Percentiles rank a stretch among this genome's conserved stretches.
phyloP scores from a whole-genome alignment of 1,284 basidiomycete species.

The Cutaneotrichosporon cavernicola region DNA sequence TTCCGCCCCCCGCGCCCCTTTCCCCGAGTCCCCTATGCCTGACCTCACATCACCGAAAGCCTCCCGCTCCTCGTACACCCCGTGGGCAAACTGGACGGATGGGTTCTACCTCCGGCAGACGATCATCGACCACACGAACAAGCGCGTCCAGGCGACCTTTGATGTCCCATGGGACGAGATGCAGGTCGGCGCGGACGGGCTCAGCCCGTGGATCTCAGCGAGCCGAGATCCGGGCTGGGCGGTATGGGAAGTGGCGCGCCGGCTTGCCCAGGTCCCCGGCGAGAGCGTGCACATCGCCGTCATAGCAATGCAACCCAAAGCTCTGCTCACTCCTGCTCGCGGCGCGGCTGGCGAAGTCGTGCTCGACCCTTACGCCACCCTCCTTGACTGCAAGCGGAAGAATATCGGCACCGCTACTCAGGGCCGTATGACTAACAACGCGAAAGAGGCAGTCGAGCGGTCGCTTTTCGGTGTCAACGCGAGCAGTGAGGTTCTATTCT shows the following conservation, averaged over 20 bases:
- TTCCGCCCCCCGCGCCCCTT: too few species aligned
- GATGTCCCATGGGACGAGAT: slow-evolving; percentile 17
- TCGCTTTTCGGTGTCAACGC: slow-evolving; percentile 20
- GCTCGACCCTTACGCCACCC: slow-evolving; percentile 9
- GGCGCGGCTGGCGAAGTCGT: slow-evolving; percentile 15
- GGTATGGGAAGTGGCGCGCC: slow-evolving; percentile 37
- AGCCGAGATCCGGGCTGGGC: slow-evolving; percentile 29
- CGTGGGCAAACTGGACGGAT: slow-evolving; percentile 15
- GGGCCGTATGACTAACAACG: slow-evolving; percentile 20
- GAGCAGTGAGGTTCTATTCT: slow-evolving; percentile 36
- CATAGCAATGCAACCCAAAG: slow-evolving; percentile 8
- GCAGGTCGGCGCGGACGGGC: slow-evolving; percentile 30
- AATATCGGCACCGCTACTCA: slow-evolving; percentile 10
- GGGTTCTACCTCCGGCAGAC: slow-evolving; percentile 29
- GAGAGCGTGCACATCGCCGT: slow-evolving; percentile 26
- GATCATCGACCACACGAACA: slow-evolving; percentile 36
- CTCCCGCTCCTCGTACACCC: not conserved
- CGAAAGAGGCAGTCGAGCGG: slow-evolving; percentile 23
- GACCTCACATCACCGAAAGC: too few species aligned
- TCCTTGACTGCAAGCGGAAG: slow-evolving; percentile 2
- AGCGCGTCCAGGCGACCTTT: slow-evolving; percentile 26
- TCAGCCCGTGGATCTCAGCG: slow-evolving; percentile 35
- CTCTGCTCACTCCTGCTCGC: not conserved
- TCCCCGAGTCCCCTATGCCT: too few species aligned
- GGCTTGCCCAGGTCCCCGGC: slow-evolving; percentile 10